Evolutionary conservation across 495 filamentous ascomycete genomes (phyloP), one percentile per base, ranked within the genome.

Genomic region (Penicillium flavigenum): DNA sequence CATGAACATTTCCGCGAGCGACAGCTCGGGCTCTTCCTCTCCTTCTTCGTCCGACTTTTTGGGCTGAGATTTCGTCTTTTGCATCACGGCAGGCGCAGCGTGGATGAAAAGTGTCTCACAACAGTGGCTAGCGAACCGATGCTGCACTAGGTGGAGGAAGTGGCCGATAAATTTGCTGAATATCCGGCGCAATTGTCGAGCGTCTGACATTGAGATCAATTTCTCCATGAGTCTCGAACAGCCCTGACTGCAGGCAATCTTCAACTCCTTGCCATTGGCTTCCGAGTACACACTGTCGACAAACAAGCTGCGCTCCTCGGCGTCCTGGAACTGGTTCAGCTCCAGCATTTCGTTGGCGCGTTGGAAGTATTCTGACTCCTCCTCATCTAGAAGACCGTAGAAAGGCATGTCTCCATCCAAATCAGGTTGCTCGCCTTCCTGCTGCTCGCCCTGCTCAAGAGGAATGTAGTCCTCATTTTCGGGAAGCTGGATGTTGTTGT

Each of bases 71-170:
- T 81, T 82, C 11, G 81, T 75, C 49, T 79, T 82, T 59, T 86
- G 74, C 20, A 86, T 88, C 24, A 96, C 88, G 7, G 88, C 75
- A 0, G 88, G 85, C 17, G 92, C 92, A 9, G 88, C 87, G 54
- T 87, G 83, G 36, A 91, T 77, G 64, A 98, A 97, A 10, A 98
- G 79, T 16, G 89, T 91, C 75, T 98, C 94, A 71, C 93, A 97
- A 68, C 92, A 98, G 73, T 98, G 94, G 51, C 90, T 91, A 4
- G 94, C 94, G 67, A 98, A 98, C 27, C 92, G 88, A 71, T 98
- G 94, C 64, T 94, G 92, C 22, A 96, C 83, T 29, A 97, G 80
- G 63, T 90, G 84, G 50, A 96, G 70, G 73, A 96, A 97, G 65
- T 98, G 88, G n/a, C 89, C 87, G 42, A 79, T 82, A 66, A 98